Conservation (phyloP, 495 filamentous ascomycete genomes). For the Cairneyella variabilis region DNA sequence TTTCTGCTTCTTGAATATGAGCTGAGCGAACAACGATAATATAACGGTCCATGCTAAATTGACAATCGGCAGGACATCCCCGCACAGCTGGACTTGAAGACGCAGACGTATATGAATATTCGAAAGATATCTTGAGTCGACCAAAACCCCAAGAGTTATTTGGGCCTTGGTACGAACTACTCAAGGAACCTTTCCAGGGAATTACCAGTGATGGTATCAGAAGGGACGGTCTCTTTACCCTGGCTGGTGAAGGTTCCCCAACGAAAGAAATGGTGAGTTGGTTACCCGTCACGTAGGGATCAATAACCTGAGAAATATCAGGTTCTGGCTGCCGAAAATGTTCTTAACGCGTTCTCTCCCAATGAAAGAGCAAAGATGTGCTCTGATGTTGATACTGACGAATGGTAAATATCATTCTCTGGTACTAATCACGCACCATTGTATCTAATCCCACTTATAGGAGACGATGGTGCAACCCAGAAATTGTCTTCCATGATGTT, state of each 20-base stretch:
- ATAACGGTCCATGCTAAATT: too few relatives aligned
- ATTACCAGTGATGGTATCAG: slow-evolving; percentile 58
- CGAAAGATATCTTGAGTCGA: not conserved
- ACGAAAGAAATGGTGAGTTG: not conserved
- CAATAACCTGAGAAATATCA: too few relatives aligned
- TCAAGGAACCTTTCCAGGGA: slow-evolving; percentile 66
- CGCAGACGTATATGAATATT: not conserved
- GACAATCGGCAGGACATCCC: too few relatives aligned
- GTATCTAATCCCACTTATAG: not conserved
- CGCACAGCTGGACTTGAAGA: not conserved
- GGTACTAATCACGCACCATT: too few relatives aligned
- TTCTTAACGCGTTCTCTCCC: not conserved
- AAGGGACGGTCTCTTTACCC: not conserved
- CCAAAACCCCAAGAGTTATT: slow-evolving; percentile 32
- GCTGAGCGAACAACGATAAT: too few relatives aligned
- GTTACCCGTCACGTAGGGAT: not conserved
- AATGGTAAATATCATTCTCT: not conserved
- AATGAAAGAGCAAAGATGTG: not conserved
- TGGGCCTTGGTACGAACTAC: slow-evolving; percentile 51
- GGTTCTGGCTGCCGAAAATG: not conserved
- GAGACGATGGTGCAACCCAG: slow-evolving; percentile 14
- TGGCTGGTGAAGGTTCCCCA: not conserved
- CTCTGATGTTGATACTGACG: not conserved
- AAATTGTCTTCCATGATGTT: not conserved
- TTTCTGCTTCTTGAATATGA: too few relatives aligned